Percentiles rank a stretch among this genome's conserved stretches.
These are phyloP conservation scores for Candida nanaspora DNA, from an alignment of 805 yeast genomes.

Conservation along the genomic window DNA sequence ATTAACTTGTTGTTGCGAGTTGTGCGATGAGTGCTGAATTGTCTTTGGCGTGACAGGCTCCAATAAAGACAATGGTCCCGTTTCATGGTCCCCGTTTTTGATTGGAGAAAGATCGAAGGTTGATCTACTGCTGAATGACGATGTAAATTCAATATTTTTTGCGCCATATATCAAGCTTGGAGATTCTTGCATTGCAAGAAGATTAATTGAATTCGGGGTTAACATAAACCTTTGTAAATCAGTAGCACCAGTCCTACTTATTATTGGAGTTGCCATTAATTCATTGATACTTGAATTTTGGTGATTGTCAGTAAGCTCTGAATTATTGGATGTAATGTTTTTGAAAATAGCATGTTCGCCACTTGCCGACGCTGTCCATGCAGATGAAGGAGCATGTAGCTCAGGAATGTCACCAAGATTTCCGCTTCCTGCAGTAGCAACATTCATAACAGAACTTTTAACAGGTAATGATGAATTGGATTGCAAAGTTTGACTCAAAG, in stretches of 20 bases:
- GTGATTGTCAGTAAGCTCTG: no score
- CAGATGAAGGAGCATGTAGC: slow-evolving; percentile 31
- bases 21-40: background rate
- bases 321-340: background rate
- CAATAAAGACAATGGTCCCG: slow-evolving; percentile 29
- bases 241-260: background rate
- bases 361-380: slow-evolving; percentile 34
- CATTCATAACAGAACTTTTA: slow-evolving; percentile 7
- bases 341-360: slow-evolving; percentile 28
- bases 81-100: slow-evolving; percentile 53
- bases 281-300: background rate
- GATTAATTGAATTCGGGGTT: slow-evolving; percentile 1
- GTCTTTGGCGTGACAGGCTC: slow-evolving; percentile 57
- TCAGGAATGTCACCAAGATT: slow-evolving; percentile 25
- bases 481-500: background rate
- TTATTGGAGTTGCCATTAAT: background rate
- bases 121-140: slow-evolving; percentile 60
- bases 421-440: slow-evolving; percentile 3
- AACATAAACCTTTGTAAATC: background rate
- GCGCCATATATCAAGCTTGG: slow-evolving; percentile 22
- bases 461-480: slow-evolving; percentile 1
- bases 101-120: slow-evolving; percentile 59
- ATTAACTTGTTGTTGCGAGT: background rate
- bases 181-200: slow-evolving; percentile 9
- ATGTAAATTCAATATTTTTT: slow-evolving; percentile 44